phyloP scores from a whole-genome alignment of 1,284 basidiomycete species.

The Rhodofomes roseus region DNA sequence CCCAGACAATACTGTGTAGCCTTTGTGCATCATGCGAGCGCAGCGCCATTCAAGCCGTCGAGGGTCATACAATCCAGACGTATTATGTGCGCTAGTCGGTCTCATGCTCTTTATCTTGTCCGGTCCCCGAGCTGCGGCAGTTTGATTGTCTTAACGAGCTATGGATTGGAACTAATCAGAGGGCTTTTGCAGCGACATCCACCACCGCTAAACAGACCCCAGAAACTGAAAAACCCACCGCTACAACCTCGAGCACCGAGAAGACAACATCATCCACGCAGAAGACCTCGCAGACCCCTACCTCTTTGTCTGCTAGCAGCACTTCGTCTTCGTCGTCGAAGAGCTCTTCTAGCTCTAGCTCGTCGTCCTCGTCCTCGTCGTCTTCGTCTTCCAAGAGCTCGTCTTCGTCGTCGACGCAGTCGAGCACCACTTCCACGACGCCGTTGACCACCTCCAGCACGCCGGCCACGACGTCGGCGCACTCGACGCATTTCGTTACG shows the following conservation, averaged over 20 bases:
- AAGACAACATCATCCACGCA: not conserved
- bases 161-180: not conserved
- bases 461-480: conserved; percentile 3
- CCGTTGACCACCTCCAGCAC: not conserved
- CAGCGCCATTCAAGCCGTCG: too few species aligned
- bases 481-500: not conserved
- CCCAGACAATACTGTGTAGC: too few species aligned
- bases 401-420: not conserved
- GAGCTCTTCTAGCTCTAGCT: conserved; percentile 1
- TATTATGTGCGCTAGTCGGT: too few species aligned
- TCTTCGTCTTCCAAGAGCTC: conserved; percentile 9
- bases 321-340: not conserved
- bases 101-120: too few species aligned
- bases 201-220: not conserved
- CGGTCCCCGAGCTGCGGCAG: too few species aligned
- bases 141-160: too few species aligned
- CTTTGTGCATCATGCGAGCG: too few species aligned
- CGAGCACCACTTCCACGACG: not conserved
- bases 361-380: conserved; percentile 7
- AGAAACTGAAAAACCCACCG: not conserved
- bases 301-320: not conserved
- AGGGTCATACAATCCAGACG: too few species aligned
- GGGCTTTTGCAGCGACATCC: not conserved
- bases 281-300: not conserved
- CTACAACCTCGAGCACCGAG: not conserved